phyloP scores from a whole-genome alignment of 164 flowering plant genomes.

The Houttuynia cordata region DNA sequence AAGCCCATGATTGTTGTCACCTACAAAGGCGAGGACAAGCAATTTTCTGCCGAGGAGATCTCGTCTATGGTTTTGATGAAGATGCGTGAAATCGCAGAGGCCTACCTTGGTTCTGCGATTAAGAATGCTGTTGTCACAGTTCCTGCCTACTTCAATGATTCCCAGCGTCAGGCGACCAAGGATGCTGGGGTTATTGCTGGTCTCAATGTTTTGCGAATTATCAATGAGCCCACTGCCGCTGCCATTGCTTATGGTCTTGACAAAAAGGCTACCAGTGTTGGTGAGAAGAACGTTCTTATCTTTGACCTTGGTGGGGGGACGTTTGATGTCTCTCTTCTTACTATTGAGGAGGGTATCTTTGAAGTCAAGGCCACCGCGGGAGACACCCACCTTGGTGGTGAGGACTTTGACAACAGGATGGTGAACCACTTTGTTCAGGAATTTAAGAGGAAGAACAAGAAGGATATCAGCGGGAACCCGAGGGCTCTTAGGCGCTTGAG shows the following conservation, averaged over 20 bases:
- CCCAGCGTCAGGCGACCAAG: conserved; percentile 62
- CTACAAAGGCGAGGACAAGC: conserved; percentile 4
- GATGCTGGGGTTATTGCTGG: conserved; percentile 65
- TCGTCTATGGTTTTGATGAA: conserved; percentile 32
- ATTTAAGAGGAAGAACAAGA: conserved; percentile 58
- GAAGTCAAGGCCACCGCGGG: conserved; percentile 62
- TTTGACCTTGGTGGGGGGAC: conserved; percentile 65
- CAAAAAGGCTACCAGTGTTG: conserved; percentile 48
- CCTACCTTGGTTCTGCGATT: neutral
- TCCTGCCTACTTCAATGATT: conserved; percentile 63
- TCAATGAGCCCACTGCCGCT: conserved; percentile 59
- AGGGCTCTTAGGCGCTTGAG: conserved; percentile 58
- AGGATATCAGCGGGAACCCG: conserved; percentile 53
- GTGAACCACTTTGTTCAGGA: conserved; percentile 55
- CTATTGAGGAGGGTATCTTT: conserved; percentile 59
- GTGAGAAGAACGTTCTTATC: conserved; percentile 56
- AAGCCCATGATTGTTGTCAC: conserved; percentile 4
- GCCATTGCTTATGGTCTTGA: conserved; percentile 61
- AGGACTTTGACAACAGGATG: conserved; percentile 59
- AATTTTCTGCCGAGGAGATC: conserved; percentile 2
- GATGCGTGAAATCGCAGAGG: conserved; percentile 15
- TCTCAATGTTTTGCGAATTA: conserved; percentile 48
- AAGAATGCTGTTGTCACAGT: conserved; percentile 38
- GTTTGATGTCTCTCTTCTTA: conserved; percentile 52
- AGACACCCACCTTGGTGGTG: conserved; percentile 51